phyloP scores from a whole-genome alignment of 2,329 filamentous ascomycete species.

The Botrytis deweyae region DNA sequence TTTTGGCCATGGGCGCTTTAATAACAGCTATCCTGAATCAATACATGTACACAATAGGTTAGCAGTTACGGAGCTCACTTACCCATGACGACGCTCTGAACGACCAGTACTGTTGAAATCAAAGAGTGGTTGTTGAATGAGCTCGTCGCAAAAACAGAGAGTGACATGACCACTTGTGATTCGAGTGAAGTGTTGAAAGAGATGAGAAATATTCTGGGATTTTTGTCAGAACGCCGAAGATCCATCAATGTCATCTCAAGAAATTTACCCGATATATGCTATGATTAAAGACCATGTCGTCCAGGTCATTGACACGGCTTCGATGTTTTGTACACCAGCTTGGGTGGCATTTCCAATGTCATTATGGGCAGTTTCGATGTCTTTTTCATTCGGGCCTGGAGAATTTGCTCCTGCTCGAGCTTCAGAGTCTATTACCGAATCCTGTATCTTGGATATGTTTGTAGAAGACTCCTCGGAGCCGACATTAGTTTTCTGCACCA shows the following conservation, averaged over 20 bases:
- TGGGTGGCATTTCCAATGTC: slow-evolving; percentile 9
- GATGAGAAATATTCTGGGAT: slow-evolving; percentile 48
- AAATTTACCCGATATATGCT: slow-evolving; percentile 29
- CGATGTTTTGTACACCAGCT: slow-evolving; percentile 31
- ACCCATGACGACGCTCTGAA: slow-evolving; percentile 20
- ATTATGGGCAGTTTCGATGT: neutral
- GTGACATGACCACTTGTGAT: slow-evolving; percentile 42
- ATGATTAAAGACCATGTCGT: slow-evolving; percentile 30
- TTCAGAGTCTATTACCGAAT: neutral
- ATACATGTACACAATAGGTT: slow-evolving; percentile 45
- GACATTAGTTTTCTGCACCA: neutral
- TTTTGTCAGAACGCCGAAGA: slow-evolving; percentile 33
- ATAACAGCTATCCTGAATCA: slow-evolving; percentile 48
- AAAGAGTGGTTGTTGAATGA: slow-evolving; percentile 53
- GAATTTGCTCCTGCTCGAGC: neutral
- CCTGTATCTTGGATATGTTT: neutral
- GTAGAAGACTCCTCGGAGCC: neutral
- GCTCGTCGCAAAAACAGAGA: slow-evolving; percentile 44
- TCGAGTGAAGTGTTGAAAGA: slow-evolving; percentile 20
- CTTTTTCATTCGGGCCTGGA: neutral
- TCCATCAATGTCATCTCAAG: neutral
- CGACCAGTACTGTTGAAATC: slow-evolving; percentile 27
- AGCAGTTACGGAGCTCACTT: neutral
- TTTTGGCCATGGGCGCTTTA: slow-evolving; percentile 55
- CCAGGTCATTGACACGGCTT: slow-evolving; percentile 32